Evolutionary conservation across 176 grass and related monocot species (phyloP), one percentile per base, ranked within the genome.

Genomic region (Triticum timopheevii): DNA sequence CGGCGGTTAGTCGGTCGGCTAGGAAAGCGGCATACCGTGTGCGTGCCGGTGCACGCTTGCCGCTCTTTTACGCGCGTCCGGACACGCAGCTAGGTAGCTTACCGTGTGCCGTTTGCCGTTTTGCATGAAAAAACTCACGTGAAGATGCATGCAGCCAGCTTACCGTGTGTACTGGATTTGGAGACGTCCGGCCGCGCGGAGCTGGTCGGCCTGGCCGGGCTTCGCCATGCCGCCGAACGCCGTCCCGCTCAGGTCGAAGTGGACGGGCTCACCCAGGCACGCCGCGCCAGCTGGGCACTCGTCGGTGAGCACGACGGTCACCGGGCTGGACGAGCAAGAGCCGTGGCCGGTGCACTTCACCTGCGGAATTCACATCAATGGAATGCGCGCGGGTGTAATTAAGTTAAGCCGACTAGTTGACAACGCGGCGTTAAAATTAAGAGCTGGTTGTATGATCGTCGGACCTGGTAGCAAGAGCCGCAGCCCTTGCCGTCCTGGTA

Each of bases 191-290:
- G 89, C 95, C 40, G 2, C 11, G 34, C 95, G 93, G 64, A 95
- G 93, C 67, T 92, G 82, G 69, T 98, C 87, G 22, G 75, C 91
- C 76, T 90, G 84, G 56, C 91, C 93, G 0, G 91, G 61, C 35
- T 75, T 76, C 0, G 93, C 93, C 93, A 98, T 83, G 67, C 85
- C 89, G 0, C 95, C 93, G 61, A 98, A 98, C 72, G 93, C 91
- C 40, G 91, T 93, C 27, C 95, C 95, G 76, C 95, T 98, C 13
- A 98, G 74, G 80, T 98, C 95, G 86, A 98, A 98, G 78, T 98
- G 95, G 34, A 73, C 89, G 4, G 90, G 64, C 82, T 93, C 87
- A 0, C 8, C 67, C 7, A 87, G 59, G 66, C 89, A 97, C 13
- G 16, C 0, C n/a, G 85, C 95, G 7, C 34, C 73, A 0, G 27